Evolutionary conservation across 2,329 filamentous ascomycete genomes (phyloP), one percentile per base, ranked within the genome.

Genomic region (Arthrobotrys sphaeroides): DNA sequence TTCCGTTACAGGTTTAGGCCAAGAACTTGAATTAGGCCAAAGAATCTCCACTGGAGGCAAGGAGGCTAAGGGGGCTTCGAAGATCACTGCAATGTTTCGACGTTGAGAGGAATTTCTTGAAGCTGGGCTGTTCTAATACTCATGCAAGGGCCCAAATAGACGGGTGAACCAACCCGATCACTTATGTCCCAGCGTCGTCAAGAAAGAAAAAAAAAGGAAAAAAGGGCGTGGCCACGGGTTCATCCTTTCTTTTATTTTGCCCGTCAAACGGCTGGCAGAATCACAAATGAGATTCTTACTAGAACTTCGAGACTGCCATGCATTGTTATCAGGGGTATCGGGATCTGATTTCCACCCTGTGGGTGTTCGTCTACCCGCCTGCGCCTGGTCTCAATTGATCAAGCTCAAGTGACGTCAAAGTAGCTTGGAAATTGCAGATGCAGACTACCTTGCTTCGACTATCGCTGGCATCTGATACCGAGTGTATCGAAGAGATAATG

Each of bases 41-140:
- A 65, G 64, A 69, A 68, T 75, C 72, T 38, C 72, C 72, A 69
- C 57, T 22, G 22, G 13, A 75, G 57, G 72, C 64, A 75, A 75
- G 72, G 72, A 75, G 72, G 64, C 51, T 28, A 57, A 57, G 67
- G 67, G n/a, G 59, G 59, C n/a, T 57, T 38, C 31, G 72, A 42
- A 65, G 72, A 69, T 69, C 72, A 36, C 31, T 59, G 26, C 72
- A 65, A 64, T 47, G 45, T 61, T 36, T 73, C 55, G 12, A 33
- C 7, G 26, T 45, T 68, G 57, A 69, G 72, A 38, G 72, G 72
- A 75, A 75, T 75, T 53, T 57, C 62, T 45, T 49, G 20, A 61
- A 49, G 59, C 49, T 60, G 51, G 43, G 12, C 18, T 33, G 12
- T 38, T 43, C 38, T 10, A 31, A 18, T 49, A 60, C 47, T 62